Evolutionary conservation across 768 basidiomycete species (phyloP).

Genomic region (Pulveroboletus sp.): DNA sequence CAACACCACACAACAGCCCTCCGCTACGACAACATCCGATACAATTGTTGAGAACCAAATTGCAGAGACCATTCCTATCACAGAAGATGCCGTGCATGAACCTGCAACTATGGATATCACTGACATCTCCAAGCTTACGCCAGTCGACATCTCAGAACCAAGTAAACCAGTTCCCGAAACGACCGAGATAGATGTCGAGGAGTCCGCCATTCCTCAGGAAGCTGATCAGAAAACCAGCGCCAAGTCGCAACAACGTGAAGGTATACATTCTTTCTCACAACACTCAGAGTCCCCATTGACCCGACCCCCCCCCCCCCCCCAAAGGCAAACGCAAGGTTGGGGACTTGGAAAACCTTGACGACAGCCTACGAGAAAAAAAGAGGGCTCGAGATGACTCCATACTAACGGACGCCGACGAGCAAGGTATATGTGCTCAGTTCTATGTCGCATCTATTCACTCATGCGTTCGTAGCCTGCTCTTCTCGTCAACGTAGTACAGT

Average conservation of each 20-base stretch:
- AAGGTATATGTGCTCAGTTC: constrained; percentile 30
- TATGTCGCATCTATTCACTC: not conserved
- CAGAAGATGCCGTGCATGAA: constrained; percentile 9
- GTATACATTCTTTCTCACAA: not conserved
- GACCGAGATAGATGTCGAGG: constrained; percentile 14
- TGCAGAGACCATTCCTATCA: not conserved
- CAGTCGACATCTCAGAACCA: constrained; percentile 5
- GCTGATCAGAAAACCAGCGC: constrained; percentile 4
- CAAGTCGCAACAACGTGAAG: constrained; percentile 21
- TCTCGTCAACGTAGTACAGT: constrained; percentile 18
- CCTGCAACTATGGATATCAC: constrained; percentile 3
- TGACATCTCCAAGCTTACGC: constrained; percentile 5
- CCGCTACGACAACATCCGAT: not conserved
- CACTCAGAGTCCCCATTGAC: not conserved
- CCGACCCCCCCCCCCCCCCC: not conserved
- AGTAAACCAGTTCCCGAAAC: constrained; percentile 1
- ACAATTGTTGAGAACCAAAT: constrained; percentile 6
- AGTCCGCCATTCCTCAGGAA: constrained; percentile 9
- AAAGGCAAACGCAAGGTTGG: constrained; percentile 28
- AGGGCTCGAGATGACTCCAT: constrained; percentile 24
- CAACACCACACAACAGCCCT: constrained; percentile 2
- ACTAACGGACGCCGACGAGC: constrained; percentile 38
- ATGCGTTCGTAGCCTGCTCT: constrained; percentile 9
- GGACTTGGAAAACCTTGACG: constrained; percentile 23
- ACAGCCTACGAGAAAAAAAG: constrained; percentile 27